Evolutionary conservation across 2,329 filamentous ascomycete genomes (phyloP), one percentile per base, ranked within the genome.

Genomic region (Xenoacremonium recifei): DNA sequence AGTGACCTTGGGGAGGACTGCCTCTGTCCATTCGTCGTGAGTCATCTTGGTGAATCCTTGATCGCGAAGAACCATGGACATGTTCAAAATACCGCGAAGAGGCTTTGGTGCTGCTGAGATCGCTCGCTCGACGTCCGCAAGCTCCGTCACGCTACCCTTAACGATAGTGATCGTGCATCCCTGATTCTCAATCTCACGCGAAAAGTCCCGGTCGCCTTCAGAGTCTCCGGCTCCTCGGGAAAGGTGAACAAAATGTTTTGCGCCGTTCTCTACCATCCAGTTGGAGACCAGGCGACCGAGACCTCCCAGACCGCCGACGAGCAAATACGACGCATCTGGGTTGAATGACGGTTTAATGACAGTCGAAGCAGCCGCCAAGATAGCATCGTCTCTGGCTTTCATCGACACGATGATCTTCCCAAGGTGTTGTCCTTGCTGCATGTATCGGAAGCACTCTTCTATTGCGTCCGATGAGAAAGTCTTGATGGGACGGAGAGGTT

Each of bases 381-480:
- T 31, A 16, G 30, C 10, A 4, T 21, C 25, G 5, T 23, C n/a
- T 18, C 44, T 40, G 5, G 45, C 43, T 4, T 44, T 49, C 44
- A 60, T 46, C 21, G 42, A 50, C 12, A 70, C 36, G 12, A 74
- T 61, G 12, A 75, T 66, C 37, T 56, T 56, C 25, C 71, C 71
- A 27, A 73, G 66, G 45, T 74, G 70, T 20, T 53, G 54, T 1
- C 68, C 70, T 3, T 54, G 57, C 39, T 73, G 68, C 64, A 76
- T 66, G 32, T 65, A 60, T 0, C 68, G 54, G 47, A 76, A 71
- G 0, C 70, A 70, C 10, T 68, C 60, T 10, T 59, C 48, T 1
- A 70, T 51, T 2, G 64, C 41, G 2, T 52, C 48, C 1, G 58
- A 53, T 3, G 40, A 35, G 35, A 63, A 58, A 15, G 50, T 32